Evolutionary conservation across 2,329 filamentous ascomycete species (phyloP).

Genomic region (Penicillium frequentans): DNA sequence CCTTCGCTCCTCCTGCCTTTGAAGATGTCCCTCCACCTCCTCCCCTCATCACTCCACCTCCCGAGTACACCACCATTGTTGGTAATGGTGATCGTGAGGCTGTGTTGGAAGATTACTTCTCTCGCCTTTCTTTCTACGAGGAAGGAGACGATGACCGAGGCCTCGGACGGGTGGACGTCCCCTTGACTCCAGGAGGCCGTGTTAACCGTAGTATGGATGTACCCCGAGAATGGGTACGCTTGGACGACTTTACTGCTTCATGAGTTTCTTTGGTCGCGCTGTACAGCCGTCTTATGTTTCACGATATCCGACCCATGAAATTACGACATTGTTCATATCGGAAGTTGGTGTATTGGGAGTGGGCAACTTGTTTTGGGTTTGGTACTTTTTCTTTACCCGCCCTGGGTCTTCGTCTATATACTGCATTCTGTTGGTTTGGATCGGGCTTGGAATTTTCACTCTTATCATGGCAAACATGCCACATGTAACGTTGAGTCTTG

Average conservation of each 20-base stretch:
- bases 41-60: constrained; percentile 75
- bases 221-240: constrained; percentile 54
- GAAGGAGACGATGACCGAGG: constrained; percentile 58
- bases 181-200: constrained; percentile 63
- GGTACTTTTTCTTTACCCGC: neutral
- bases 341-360: constrained; percentile 8
- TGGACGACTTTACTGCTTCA: constrained; percentile 31
- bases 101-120: constrained; percentile 81
- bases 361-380: neutral
- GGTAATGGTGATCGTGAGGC: constrained; percentile 66
- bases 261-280: constrained; percentile 5
- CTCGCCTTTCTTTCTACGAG: constrained; percentile 65
- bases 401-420: neutral
- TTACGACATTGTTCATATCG: constrained; percentile 20
- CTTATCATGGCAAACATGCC: neutral
- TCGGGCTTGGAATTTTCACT: neutral
- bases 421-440: neutral
- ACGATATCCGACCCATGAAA: constrained; percentile 23
- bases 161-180: constrained; percentile 53
- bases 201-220: constrained; percentile 67
- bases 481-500: neutral
- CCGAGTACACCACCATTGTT: constrained; percentile 78
- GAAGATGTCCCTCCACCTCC: constrained; percentile 77
- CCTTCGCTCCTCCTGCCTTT: constrained; percentile 85
- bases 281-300: constrained; percentile 4